Percentiles rank a stretch among this genome's conserved stretches.
Evolutionary conservation across 371 early-diverging fungal genomes (phyloP).

Genomic region (Mucor plumbeus): DNA sequence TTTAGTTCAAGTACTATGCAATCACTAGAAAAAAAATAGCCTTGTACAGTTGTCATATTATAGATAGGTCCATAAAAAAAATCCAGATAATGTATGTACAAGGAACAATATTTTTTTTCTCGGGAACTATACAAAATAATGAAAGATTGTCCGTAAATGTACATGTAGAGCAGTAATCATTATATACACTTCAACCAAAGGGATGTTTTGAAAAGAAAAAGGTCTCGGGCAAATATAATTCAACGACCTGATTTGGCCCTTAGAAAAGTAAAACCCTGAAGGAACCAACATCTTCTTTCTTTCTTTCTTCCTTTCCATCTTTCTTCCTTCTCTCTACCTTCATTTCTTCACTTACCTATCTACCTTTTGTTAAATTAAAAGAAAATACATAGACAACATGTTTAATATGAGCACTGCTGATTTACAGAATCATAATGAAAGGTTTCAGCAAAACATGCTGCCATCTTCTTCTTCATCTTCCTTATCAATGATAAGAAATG

Average conservation of each 20-base stretch:
- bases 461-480: neutral
- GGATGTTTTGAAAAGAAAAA: neutral
- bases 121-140: conserved; percentile 11
- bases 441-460: neutral
- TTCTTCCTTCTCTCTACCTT: neutral
- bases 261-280: conserved; percentile 21
- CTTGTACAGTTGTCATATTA: no score
- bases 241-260: conserved; percentile 31
- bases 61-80: no score
- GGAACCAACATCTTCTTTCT: conserved; percentile 13
- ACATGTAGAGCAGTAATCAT: neutral
- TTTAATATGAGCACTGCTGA: conserved; percentile 18
- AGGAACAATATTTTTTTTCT: neutral
- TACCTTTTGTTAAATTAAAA: no score
- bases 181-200: neutral
- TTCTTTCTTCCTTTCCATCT: conserved; percentile 10
- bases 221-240: conserved; percentile 34
- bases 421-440: conserved; percentile 16
- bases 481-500: neutral
- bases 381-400: neutral
- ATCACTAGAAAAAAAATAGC: no score
- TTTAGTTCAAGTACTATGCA: neutral
- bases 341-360: no score
- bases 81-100: no score
- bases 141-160: neutral